Base-by-base conservation (phyloP, 371 early-diverging fungal species). In the Mortierella sp. region DNA sequence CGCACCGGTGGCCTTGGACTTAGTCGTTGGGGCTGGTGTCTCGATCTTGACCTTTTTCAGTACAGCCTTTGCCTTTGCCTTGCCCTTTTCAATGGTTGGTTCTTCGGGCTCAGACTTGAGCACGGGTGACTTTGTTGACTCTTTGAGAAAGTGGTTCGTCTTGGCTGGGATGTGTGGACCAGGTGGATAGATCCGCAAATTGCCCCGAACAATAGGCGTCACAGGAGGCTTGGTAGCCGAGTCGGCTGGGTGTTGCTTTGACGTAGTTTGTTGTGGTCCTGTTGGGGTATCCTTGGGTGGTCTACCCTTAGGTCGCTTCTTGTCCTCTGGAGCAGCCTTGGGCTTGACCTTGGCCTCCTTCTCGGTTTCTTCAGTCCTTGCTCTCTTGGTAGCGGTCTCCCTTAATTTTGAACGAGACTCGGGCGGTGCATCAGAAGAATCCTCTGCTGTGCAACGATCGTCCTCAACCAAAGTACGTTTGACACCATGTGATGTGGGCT, bases 121-220 rank as follows among this genome's bases (percentile, higher is more conserved):
- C 50, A 37, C 37, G 37, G 37, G 37, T 3, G 37, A 37, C 9
- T 37, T 37, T 3, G 37, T 37, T 9, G 37, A 37, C 37, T 37
- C 37, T 37, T 37, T 37, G 5, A 37, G 9, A 37, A 37, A 37
- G 37, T 37, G 37, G 37, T 37, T 50, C 14, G 50, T 50, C 50
- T 5, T 68, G 43, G 69, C 65, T 2, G 72, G 55, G 23, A 77
- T 66, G 30, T 68, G 62, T 16, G 77, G 77, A 16, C 77, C 77
- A 43, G 72, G 66, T 26, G 77, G 77, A 52, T 77, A 77, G 48
- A 77, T 77, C 16, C 77, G 72, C 26, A 77, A 63, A 30, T 77
- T 77, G 51, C 77, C 77, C 16, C 77, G 68, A 28, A 77, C 57
- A 26, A 77, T 77, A 23, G 77, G 77, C 2, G 77, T 68, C 1